Base-by-base conservation (phyloP, 106 monocot genomes). In the Dendrobium huoshanense region DNA sequence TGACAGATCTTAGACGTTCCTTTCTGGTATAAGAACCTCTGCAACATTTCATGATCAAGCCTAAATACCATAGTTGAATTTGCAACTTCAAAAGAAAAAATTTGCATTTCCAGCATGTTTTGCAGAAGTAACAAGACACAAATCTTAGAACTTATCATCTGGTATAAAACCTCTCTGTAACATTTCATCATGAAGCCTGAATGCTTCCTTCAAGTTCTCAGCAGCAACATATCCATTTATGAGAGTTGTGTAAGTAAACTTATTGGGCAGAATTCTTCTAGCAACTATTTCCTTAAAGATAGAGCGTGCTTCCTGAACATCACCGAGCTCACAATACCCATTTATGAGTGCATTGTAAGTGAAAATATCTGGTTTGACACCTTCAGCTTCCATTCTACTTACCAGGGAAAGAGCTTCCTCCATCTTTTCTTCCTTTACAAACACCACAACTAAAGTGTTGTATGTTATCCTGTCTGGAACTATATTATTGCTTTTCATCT, bases 151-250 rank as follows among this genome's bases (percentile, higher is more conserved):
- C 41, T 82, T 90, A 75, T 91, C 95, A 82, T 89, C 90, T 40
- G 90, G 91, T 8, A 86, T 81, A 83, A 91, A 87, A 54, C 97
- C 92, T 79, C 83, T 92, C 40, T 84, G 80, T 84, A 98, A 51
- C 97, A 98, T 98, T 83, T 98, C 92, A 85, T 98, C 97, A 80
- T 98, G 92, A 55, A 98, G 81, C 47, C 82, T 59, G 78, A 98
- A 91, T 64, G 97, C 94, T 67, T 89, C 88, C 80, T 95, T 92
- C 86, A 91, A 48, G 43, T 98, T 94, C 56, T 90, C 88, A 81
- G 72, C 79, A 48, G 89, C 77, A 77, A 91, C 78, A 83, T 92
- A 78, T 41, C 91, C 92, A 88, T 96, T 86, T 59, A 97, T 91
- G 67, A 98, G 81, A 74, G 88, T 88, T 45, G 82, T 92, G 78